These are phyloP conservation scores for Porogramme epimiltina DNA, from an alignment of 1,284 basidiomycete genomes.

Conservation along the genomic window DNA sequence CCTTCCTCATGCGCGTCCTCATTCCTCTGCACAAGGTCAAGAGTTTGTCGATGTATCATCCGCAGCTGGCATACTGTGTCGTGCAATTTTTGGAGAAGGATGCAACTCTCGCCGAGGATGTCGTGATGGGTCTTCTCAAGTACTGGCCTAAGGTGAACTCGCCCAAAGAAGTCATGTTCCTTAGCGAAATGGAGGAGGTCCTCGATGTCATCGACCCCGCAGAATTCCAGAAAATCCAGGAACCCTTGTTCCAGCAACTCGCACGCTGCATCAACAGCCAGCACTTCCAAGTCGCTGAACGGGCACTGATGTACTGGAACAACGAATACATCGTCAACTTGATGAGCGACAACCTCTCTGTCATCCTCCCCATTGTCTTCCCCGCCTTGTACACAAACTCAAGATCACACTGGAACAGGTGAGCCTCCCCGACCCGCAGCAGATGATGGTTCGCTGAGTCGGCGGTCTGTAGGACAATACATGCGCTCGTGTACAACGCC, in stretches of 20 bases:
- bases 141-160: conserved; percentile 99
- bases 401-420: conserved; percentile 98
- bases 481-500: conserved; percentile 99
- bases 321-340: conserved; percentile 99
- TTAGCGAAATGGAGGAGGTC: conserved; percentile 99
- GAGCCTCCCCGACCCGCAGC: conserved; percentile 33
- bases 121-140: conserved; percentile 91
- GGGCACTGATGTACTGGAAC: conserved; percentile 96
- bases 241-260: conserved; percentile 93
- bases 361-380: conserved; percentile 96
- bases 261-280: conserved; percentile 98
- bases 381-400: conserved; percentile 98
- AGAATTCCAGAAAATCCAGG: conserved; percentile 97
- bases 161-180: conserved; percentile 99
- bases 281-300: conserved; percentile 98
- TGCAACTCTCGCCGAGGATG: conserved; percentile 89
- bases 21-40: conserved; percentile 98
- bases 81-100: conserved; percentile 99
- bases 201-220: conserved; percentile 96
- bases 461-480: conserved; percentile 77
- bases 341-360: conserved; percentile 93
- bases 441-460: background rate
- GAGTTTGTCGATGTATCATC: conserved; percentile 95
- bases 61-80: conserved; percentile 98
- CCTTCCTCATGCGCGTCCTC: conserved; percentile 94